A percentile compares a stretch with the other conserved stretches of the same genome.
phyloP scores from a whole-genome alignment of 345 rosid genomes.

The Sonneratia caseolaris region DNA sequence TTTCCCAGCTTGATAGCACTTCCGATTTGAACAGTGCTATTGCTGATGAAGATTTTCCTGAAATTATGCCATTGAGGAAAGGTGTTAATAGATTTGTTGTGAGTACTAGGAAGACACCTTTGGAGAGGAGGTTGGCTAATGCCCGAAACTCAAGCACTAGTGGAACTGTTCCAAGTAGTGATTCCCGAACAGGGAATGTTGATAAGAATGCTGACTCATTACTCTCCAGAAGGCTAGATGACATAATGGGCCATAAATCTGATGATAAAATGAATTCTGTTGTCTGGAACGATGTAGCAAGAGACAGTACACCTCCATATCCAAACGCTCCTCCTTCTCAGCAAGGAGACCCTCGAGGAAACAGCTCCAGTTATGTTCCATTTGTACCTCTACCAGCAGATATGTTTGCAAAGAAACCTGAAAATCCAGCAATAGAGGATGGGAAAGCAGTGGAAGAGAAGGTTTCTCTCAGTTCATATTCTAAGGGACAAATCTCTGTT shows the following conservation, averaged over 20 bases:
- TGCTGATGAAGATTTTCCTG: conserved; percentile 82
- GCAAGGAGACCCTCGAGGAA: conserved; percentile 24
- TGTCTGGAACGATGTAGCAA: background rate
- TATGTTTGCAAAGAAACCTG: conserved; percentile 59
- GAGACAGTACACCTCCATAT: background rate
- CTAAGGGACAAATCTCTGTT: conserved; percentile 13
- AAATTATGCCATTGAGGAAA: conserved; percentile 85
- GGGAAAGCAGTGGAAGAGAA: conserved; percentile 15
- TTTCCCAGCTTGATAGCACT: conserved; percentile 45
- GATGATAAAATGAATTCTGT: background rate
- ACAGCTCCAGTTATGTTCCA: conserved; percentile 39
- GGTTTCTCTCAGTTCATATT: conserved; percentile 12
- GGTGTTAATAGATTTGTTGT: conserved; percentile 92
- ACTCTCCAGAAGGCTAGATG: conserved; percentile 2
- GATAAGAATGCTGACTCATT: conserved; percentile 9
- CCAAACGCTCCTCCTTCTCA: conserved; percentile 18
- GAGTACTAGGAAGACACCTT: conserved; percentile 81
- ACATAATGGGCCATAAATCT: conserved; percentile 1
- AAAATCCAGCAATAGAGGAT: conserved; percentile 19
- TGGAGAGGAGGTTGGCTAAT: conserved; percentile 62
- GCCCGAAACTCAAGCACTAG: conserved; percentile 19
- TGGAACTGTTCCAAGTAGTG: conserved; percentile 9
- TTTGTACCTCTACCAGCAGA: conserved; percentile 75
- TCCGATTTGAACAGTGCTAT: conserved; percentile 44
- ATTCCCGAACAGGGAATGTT: conserved; percentile 12